A percentile compares a stretch with the other conserved stretches of the same genome.
These are phyloP conservation scores for Jatropha podagrica DNA, from an alignment of 441 rosid species.

Conservation along the genomic window DNA sequence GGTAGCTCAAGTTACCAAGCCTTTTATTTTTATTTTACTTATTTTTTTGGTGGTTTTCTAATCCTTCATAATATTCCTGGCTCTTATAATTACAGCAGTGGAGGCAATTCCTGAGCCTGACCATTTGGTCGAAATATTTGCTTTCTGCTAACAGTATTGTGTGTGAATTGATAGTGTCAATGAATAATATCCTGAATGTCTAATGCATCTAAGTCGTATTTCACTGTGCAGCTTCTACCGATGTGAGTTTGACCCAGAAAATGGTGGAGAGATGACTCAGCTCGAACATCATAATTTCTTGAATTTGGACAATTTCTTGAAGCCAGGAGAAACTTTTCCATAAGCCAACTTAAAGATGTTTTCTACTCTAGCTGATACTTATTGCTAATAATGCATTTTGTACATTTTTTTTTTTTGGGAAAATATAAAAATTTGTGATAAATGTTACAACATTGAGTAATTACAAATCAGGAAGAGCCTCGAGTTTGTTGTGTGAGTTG, in stretches of 20 bases:
- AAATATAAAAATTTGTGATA: too few relatives aligned
- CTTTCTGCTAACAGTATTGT: too few relatives aligned
- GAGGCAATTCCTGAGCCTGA: not conserved
- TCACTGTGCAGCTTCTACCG: slow-evolving; percentile 44
- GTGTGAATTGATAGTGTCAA: not conserved
- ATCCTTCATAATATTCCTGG: not conserved
- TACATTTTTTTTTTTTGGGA: not conserved
- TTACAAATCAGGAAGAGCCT: too few relatives aligned
- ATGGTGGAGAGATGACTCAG: slow-evolving; percentile 54
- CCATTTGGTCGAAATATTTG: not conserved
- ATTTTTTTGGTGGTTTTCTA: not conserved
- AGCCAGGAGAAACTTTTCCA: slow-evolving; percentile 22
- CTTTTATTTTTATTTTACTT: too few relatives aligned
- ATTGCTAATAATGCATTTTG: not conserved
- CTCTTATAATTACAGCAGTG: not conserved
- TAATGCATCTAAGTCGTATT: not conserved
- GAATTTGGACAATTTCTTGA: slow-evolving; percentile 5
- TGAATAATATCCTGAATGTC: not conserved
- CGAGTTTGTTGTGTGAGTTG: too few relatives aligned
- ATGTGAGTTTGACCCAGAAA: slow-evolving; percentile 43
- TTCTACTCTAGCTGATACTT: not conserved
- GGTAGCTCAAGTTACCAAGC: not conserved
- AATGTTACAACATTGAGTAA: too few relatives aligned
- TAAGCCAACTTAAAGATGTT: not conserved
- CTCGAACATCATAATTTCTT: slow-evolving; percentile 44